Percentiles rank a stretch among this genome's conserved stretches.
These are phyloP conservation scores for Phytopythium sindhum DNA, from an alignment of 352 stramenopile genomes.

Conservation along the genomic window DNA sequence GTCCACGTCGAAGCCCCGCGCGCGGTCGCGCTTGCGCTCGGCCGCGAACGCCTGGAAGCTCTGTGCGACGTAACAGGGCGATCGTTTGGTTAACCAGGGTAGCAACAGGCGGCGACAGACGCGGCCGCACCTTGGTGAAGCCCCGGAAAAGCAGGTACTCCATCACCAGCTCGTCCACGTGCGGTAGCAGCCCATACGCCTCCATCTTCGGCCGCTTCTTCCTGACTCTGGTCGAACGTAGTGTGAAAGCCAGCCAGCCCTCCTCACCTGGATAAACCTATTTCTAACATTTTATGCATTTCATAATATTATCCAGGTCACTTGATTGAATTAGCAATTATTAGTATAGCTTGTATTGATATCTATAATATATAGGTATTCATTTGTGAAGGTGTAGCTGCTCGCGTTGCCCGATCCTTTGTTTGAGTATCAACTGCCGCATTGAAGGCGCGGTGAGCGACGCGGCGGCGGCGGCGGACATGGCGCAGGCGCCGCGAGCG, in stretches of 20 bases:
- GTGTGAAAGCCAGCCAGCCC: not conserved
- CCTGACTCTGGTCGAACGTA: not conserved
- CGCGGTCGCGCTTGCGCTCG: conserved; percentile 71
- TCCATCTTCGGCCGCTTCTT: conserved; percentile 14
- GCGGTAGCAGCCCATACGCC: conserved; percentile 49
- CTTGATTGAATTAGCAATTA: too few relatives aligned
- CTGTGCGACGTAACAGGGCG: conserved; percentile 10
- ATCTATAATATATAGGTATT: not conserved
- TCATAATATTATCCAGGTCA: too few relatives aligned
- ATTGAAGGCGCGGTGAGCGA: not conserved
- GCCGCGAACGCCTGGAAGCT: conserved; percentile 75
- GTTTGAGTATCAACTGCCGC: not conserved
- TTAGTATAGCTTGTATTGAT: too few relatives aligned
- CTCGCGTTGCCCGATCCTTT: not conserved
- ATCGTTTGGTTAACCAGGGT: too few relatives aligned
- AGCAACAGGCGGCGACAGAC: too few relatives aligned
- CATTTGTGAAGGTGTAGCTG: not conserved
- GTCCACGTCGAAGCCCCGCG: conserved; percentile 73
- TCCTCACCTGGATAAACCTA: too few relatives aligned
- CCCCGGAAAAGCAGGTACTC: conserved; percentile 85
- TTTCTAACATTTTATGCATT: too few relatives aligned
- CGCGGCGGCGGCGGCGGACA: not conserved
- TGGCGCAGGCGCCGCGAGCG: not conserved
- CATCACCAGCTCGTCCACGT: conserved; percentile 84
- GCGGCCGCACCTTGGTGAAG: conserved; percentile 57